Percentiles rank a stretch among this genome's conserved stretches.
These are phyloP conservation scores for Candida takata DNA, from an alignment of 805 yeast genomes.

Conservation along the genomic window DNA sequence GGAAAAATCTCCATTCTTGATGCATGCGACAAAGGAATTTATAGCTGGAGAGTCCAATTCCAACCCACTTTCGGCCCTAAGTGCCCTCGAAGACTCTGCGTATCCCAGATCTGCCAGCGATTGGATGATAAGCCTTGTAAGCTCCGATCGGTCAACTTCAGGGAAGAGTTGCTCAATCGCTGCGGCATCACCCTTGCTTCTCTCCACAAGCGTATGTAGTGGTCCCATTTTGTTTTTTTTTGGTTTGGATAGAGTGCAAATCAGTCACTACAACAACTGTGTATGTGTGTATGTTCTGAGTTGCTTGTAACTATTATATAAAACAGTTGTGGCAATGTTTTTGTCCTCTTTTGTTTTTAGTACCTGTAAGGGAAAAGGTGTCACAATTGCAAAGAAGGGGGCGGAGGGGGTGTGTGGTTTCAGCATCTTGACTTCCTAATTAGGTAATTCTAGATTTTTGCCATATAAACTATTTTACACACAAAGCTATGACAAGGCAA, in stretches of 20 bases:
- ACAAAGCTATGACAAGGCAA: too few species aligned
- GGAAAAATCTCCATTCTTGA: slow-evolving; percentile 37
- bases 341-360: neutral
- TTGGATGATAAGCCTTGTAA: slow-evolving; percentile 44
- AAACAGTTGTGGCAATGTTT: too few species aligned
- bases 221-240: neutral
- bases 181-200: neutral
- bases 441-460: neutral
- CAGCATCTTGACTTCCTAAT: slow-evolving; percentile 1
- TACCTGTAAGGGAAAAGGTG: neutral
- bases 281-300: too few species aligned
- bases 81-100: slow-evolving; percentile 27
- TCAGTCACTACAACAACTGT: too few species aligned
- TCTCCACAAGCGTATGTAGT: neutral
- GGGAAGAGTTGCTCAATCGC: slow-evolving; percentile 13
- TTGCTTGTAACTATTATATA: too few species aligned
- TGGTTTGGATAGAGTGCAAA: neutral
- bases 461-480: neutral
- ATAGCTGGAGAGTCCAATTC: slow-evolving; percentile 37
- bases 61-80: slow-evolving; percentile 36
- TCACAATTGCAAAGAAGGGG: neutral
- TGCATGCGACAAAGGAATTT: slow-evolving; percentile 30
- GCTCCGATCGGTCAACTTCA: slow-evolving; percentile 26
- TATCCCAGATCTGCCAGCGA: slow-evolving; percentile 45
- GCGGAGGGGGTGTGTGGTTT: neutral